Evolutionary conservation across 2,329 filamentous ascomycete genomes (phyloP).

Genomic region (Colletotrichum shisoi): DNA sequence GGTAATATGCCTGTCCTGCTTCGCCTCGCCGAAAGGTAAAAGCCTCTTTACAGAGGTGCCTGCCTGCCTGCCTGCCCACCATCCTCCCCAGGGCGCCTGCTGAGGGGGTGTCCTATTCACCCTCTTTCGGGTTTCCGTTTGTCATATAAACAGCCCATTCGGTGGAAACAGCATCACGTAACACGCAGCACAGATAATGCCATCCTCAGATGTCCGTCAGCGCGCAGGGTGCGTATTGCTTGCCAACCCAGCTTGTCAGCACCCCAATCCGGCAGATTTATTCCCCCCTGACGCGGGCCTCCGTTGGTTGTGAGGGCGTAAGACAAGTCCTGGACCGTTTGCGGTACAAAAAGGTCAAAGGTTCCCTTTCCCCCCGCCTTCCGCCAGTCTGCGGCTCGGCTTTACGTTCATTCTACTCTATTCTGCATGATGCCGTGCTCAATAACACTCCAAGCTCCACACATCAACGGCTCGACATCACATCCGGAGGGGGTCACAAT

Average conservation of each 20-base stretch:
- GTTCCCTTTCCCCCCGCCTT: no score
- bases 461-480: background rate
- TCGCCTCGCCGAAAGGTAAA: background rate
- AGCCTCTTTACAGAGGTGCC: background rate
- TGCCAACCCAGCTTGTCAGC: background rate
- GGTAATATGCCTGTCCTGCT: background rate
- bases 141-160: constrained; percentile 40
- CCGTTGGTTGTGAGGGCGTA: background rate
- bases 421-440: no score
- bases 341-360: no score
- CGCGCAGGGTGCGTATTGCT: background rate
- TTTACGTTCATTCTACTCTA: no score
- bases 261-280: background rate
- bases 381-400: no score
- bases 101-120: no score
- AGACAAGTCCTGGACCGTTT: background rate
- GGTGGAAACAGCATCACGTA: constrained; percentile 34
- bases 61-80: background rate
- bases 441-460: background rate
- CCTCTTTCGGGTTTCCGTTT: constrained; percentile 34
- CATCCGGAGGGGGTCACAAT: no score
- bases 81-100: constrained; percentile 8
- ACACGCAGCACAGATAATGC: constrained; percentile 35
- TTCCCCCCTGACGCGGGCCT: background rate
- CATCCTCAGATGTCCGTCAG: background rate